Percentiles rank a stretch among this genome's conserved stretches.
phyloP scores from a whole-genome alignment of 1,284 basidiomycete genomes.

The Ustilago lituana region DNA sequence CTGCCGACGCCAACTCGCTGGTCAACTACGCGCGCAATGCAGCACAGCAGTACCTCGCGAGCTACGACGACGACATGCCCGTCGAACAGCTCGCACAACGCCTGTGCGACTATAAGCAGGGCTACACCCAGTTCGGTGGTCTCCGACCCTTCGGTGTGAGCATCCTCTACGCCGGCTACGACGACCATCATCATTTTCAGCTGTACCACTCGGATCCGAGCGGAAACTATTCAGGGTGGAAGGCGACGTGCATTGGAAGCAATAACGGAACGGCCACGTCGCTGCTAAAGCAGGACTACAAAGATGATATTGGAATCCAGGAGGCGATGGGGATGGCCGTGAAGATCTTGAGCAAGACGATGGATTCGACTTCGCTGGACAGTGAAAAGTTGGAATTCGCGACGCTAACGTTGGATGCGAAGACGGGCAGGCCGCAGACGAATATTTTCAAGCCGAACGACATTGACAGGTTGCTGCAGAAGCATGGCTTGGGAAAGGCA shows the following conservation, averaged over 20 bases:
- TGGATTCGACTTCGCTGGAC: constrained; percentile 96
- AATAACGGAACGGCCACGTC: constrained; percentile 95
- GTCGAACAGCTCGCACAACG: constrained; percentile 94
- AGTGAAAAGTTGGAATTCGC: constrained; percentile 81
- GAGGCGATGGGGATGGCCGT: constrained; percentile 88
- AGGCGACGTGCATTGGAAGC: constrained; percentile 95
- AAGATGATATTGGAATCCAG: constrained; percentile 79
- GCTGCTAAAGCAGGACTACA: constrained; percentile 97
- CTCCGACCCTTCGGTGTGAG: constrained; percentile 97
- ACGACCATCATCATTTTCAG: constrained; percentile 95
- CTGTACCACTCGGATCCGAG: constrained; percentile 98
- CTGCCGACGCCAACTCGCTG: constrained; percentile 96
- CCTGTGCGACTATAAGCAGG: constrained; percentile 96
- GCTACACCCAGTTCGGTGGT: constrained; percentile 98
- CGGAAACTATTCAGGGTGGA: constrained; percentile 99
- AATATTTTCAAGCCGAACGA: constrained; percentile 93
- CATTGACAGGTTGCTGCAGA: constrained; percentile 83
- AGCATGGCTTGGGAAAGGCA: constrained; percentile 83
- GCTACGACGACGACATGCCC: constrained; percentile 96
- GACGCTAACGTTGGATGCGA: constrained; percentile 83
- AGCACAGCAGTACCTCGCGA: constrained; percentile 85
- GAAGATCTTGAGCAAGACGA: constrained; percentile 97
- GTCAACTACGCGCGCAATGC: constrained; percentile 92
- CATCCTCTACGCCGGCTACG: constrained; percentile 93
- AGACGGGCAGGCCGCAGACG: constrained; percentile 81